Evolutionary conservation across 805 yeast genomes (phyloP), one percentile per base, ranked within the genome.

Genomic region (Candida vaughaniae): DNA sequence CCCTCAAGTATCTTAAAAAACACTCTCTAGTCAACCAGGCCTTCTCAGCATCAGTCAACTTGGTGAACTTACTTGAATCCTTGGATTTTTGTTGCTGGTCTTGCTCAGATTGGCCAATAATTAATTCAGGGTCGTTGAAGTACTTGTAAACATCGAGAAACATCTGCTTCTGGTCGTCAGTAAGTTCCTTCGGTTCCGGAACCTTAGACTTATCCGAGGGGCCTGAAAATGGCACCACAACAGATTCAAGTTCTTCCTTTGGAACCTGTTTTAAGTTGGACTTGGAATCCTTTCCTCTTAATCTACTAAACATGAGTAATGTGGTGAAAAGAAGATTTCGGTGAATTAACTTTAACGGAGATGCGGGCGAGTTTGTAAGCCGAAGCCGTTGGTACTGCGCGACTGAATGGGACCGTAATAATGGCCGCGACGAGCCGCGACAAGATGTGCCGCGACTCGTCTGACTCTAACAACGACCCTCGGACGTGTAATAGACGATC

Each of bases 1-100:
- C 99, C 38, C 97, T 75, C 38, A 91, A 66, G 58, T 93, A 93
- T 56, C 99, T 77, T 52, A 88, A 62, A 40, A 93, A 71, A 57
- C 99, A 93, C 58, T 93, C 99, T 51, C 84, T 75, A 2, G 97
- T 85, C 38, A 93, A 69, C 99, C 99, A 93, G 0, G 95, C 82
- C 58, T 80, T 84, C 60, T 93, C 99, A 30, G 66, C 57, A 5
- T 45, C 53, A 5, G 58, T 52, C 20, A 64, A 42, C 8, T 4
- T 7, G 3, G 38, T 38, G 6, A 49, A 50, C 31, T 48, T 47
- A 32, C 55, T 55, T 34, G 60, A 58, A n/a, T 58, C 58, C 1
- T 58, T 56, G 16, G 60, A 60, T 22, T 63, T 56, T 38, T 56
- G 59, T 35, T 73, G 73, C 31, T 66, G 65, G 15, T 65, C 60